phyloP scores from a whole-genome alignment of 495 filamentous ascomycete genomes.

The Penicillium robsamsonii region DNA sequence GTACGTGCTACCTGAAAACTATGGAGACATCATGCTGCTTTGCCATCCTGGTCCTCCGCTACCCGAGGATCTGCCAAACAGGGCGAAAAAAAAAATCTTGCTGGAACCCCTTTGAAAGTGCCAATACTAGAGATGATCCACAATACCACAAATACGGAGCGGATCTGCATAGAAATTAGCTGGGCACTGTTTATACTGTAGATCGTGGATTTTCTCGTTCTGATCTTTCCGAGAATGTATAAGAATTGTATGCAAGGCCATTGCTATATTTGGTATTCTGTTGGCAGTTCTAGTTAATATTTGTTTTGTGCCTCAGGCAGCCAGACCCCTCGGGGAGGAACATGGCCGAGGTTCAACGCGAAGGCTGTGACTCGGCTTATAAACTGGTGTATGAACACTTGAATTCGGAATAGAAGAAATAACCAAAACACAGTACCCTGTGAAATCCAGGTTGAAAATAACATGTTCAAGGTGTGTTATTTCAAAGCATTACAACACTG shows the following conservation, averaged over 20 bases:
- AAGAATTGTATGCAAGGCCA: conserved; percentile 55
- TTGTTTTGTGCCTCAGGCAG: too few species aligned
- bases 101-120: conserved; percentile 49
- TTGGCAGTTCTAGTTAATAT: too few species aligned
- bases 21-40: conserved; percentile 17
- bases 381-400: too few species aligned
- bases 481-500: background rate
- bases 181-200: background rate
- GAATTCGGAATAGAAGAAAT: too few species aligned
- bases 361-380: too few species aligned
- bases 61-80: conserved; percentile 47
- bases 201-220: background rate
- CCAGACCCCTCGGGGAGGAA: too few species aligned
- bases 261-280: conserved; percentile 45
- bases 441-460: background rate
- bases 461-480: background rate
- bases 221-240: conserved; percentile 47
- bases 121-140: conserved; percentile 50
- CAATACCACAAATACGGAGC: conserved; percentile 48
- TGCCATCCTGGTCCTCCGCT: conserved; percentile 21
- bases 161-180: conserved; percentile 34
- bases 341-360: too few species aligned
- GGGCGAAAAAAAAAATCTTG: conserved; percentile 51
- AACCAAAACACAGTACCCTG: too few species aligned
- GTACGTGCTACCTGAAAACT: background rate